These are phyloP conservation scores for Salvia hispanica DNA, from an alignment of 257 asterid species.

Conservation along the genomic window DNA sequence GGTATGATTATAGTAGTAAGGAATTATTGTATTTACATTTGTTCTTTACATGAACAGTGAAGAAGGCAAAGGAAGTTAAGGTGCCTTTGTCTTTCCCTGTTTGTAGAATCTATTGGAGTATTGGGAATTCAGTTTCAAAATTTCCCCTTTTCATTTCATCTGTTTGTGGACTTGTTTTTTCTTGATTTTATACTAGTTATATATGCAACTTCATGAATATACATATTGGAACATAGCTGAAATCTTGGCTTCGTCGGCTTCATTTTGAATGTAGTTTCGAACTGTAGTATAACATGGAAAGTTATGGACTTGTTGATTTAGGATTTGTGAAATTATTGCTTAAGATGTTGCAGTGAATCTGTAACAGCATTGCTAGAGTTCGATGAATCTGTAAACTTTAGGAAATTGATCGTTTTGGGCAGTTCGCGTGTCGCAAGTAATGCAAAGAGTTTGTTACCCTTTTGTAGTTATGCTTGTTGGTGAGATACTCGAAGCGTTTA, in stretches of 20 bases:
- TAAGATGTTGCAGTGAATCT: background rate
- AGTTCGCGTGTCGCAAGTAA: background rate
- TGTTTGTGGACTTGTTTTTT: background rate
- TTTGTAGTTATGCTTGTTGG: too few relatives aligned
- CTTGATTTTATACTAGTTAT: too few relatives aligned
- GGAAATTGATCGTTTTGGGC: background rate
- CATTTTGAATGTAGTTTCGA: too few relatives aligned
- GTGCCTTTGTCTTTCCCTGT: constrained; percentile 16
- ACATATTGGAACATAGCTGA: background rate
- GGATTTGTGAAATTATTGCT: background rate
- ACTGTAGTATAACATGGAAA: too few relatives aligned
- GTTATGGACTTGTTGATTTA: background rate
- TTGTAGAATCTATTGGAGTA: background rate
- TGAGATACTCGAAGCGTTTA: too few relatives aligned
- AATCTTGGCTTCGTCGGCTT: background rate
- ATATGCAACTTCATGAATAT: too few relatives aligned
- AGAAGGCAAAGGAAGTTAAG: constrained; percentile 32
- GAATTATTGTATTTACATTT: constrained; percentile 37
- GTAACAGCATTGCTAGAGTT: background rate
- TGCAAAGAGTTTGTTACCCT: background rate
- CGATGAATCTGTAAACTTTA: background rate
- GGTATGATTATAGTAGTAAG: constrained; percentile 42
- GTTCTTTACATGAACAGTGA: constrained; percentile 27
- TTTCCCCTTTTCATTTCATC: constrained; percentile 10
- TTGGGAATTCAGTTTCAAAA: background rate